Base-by-base conservation (phyloP, 345 rosid species). In the Crucihimalaya himalaica region DNA sequence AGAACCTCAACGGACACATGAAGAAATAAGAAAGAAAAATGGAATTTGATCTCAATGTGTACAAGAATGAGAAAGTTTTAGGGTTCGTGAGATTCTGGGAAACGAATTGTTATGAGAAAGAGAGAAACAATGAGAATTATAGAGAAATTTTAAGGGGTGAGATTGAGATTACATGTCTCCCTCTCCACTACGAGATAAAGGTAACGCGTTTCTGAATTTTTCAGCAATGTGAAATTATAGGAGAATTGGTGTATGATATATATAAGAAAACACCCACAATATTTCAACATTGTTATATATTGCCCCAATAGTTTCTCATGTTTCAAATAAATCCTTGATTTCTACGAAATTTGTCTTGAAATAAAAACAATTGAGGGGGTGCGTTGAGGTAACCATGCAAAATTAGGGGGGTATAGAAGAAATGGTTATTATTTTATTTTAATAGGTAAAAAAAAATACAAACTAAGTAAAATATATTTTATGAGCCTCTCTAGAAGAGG, bases 1-100 rank as follows among this genome's bases (percentile, higher is more conserved):
- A 63, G 79, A 93, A 82, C 77, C 98, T 84, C 80, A 90, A 52
- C 14, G 98, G 97, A 80, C 98, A 93, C 98, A 93, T 12, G 31
- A 45, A 11, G 12, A 10, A 35, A n/a, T n/a, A n/a, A 32, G 2
- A 8, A 32, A 2, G 10, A 32, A 28, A 35, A 3, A 51, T 39
- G 63, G 45, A 47, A 47, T 43, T 5, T 75, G 68, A 66, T 74
- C 51, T 66, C 58, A 60, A 52, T 10, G 58, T 2, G 11, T 21
- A 1, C 6, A 53, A 43, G 6, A 35, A 18, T 63, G 21, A 23
- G 14, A 16, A 23, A 3, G 3, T 23, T 61, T 8, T 40, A 61
- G 75, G 79, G 74, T 63, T 76, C 14, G 31, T 40, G 39, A 68
- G 23, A 55, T 28, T 58, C 62, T 59, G 54, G 56, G 18, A 35